Evolutionary conservation across 148 eudicot species (phyloP), one percentile per base, ranked within the genome.

Genomic region (Selenicereus undatus): DNA sequence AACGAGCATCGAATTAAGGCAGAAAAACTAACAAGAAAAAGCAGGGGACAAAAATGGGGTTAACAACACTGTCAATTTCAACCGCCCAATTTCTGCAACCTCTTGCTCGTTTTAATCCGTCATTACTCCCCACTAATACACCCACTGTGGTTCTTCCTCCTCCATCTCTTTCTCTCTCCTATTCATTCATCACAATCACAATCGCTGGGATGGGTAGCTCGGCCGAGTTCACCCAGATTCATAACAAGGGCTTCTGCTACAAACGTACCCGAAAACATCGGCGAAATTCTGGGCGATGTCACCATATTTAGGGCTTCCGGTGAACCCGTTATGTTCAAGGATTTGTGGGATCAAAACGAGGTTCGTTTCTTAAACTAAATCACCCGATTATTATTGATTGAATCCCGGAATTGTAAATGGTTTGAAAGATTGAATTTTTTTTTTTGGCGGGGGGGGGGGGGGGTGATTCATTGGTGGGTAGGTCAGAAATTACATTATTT

Each of bases 261-360:
- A 36, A 75, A 72, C 36, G 50, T 84, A 8, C 58, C 83, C 18
- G 86, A 83, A 11, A 79, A 86, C 79, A 81, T 90, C 66, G 85
- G 79, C 16, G 91, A 89, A 52, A 29, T 71, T 75, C 86, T 94
- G 20, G 94, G 88, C 0, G 91, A 90, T 52, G 90, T 95, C 42
- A 62, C 78, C 76, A 89, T 95, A 78, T 90, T 87, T 76, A 93
- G 86, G 56, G 95, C 98, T 21, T 21, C 89, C 77, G 96, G 96
- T 39, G 89, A 95, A 78, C 68, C 92, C 22, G 94, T 95, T 56
- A 50, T 85, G 81, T 84, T 95, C 82, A 85, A 80, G 82, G 91
- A 92, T 60, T 90, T 95, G 21, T 93, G 97, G 98, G 96, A 93
- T 86, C 97, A 90, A 43, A 85, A 88, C 52, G 88, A 95, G 96